These are phyloP conservation scores for Fusarium sp. DNA, from an alignment of 2,329 filamentous ascomycete genomes.

Conservation along the genomic window DNA sequence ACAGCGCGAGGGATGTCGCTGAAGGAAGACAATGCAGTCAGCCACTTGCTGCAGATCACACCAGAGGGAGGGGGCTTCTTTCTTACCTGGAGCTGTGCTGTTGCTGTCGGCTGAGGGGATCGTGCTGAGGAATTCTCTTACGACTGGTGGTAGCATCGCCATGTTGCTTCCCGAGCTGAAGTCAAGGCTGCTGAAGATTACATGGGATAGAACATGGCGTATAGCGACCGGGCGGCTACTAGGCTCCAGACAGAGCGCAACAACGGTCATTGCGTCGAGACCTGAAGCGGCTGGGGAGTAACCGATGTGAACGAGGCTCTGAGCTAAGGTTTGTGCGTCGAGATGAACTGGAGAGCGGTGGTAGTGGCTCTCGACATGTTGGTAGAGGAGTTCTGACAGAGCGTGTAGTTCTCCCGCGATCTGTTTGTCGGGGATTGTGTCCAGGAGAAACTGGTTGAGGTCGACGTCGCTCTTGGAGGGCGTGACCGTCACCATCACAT, in stretches of 20 bases:
- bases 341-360: conserved; percentile 43
- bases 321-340: conserved; percentile 35
- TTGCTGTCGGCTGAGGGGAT: conserved; percentile 45
- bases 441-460: conserved; percentile 53
- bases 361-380: conserved; percentile 57
- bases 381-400: conserved; percentile 51
- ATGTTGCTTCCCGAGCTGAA: conserved; percentile 41
- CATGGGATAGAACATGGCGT: conserved; percentile 53
- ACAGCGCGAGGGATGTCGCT: conserved; percentile 49
- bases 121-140: conserved; percentile 47
- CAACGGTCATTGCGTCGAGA: conserved; percentile 35
- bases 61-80: neutral
- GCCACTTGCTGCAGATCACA: neutral
- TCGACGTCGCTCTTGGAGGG: conserved; percentile 32
- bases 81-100: conserved; percentile 47
- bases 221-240: conserved; percentile 49
- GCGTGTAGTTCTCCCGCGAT: conserved; percentile 50
- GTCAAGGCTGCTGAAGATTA: conserved; percentile 52
- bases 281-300: conserved; percentile 31
- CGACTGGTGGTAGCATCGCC: conserved; percentile 53
- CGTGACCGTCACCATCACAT: conserved; percentile 19
- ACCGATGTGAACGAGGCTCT: conserved; percentile 43
- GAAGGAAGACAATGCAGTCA: neutral
- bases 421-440: conserved; percentile 51
- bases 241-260: conserved; percentile 48